Percentiles rank a stretch among this genome's conserved stretches.
These are phyloP conservation scores for Mortierella claussenii DNA, from an alignment of 192 early-diverging fungal species.

Conservation along the genomic window DNA sequence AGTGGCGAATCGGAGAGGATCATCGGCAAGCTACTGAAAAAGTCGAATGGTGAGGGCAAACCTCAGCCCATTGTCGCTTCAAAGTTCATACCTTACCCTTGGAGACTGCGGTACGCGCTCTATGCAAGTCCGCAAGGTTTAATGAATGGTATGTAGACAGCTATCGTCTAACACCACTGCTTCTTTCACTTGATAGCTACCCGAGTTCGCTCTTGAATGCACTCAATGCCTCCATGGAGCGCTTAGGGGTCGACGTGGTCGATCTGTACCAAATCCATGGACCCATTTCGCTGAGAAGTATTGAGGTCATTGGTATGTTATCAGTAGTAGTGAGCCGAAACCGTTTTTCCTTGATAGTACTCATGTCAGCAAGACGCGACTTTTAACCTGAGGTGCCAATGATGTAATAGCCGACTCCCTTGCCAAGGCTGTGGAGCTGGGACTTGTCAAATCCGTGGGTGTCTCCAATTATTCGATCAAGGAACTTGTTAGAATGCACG, in stretches of 20 bases:
- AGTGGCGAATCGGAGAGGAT: constrained; percentile 59
- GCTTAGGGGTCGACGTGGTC: constrained; percentile 53
- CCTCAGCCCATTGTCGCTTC: constrained; percentile 55
- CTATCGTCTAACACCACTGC: neutral
- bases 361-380: no score
- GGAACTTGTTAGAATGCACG: constrained; percentile 55
- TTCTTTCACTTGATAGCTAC: constrained; percentile 18
- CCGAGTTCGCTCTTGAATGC: constrained; percentile 56
- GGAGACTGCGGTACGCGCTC: constrained; percentile 31
- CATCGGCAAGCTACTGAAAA: constrained; percentile 42
- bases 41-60: constrained; percentile 29
- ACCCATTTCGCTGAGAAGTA: constrained; percentile 54
- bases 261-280: constrained; percentile 66
- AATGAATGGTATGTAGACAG: neutral
- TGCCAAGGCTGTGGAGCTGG: constrained; percentile 56
- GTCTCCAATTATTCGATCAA: constrained; percentile 61
- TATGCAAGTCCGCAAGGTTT: no score
- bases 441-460: constrained; percentile 61
- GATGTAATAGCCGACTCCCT: constrained; percentile 50
- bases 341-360: no score
- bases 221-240: constrained; percentile 58
- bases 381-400: no score
- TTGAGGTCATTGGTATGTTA: constrained; percentile 63
- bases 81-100: constrained; percentile 58
- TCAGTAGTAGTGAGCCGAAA: no score